Evolutionary conservation across 129 eudicot genomes (phyloP), one percentile per base, ranked within the genome.

Genomic region (Calendula officinalis): DNA sequence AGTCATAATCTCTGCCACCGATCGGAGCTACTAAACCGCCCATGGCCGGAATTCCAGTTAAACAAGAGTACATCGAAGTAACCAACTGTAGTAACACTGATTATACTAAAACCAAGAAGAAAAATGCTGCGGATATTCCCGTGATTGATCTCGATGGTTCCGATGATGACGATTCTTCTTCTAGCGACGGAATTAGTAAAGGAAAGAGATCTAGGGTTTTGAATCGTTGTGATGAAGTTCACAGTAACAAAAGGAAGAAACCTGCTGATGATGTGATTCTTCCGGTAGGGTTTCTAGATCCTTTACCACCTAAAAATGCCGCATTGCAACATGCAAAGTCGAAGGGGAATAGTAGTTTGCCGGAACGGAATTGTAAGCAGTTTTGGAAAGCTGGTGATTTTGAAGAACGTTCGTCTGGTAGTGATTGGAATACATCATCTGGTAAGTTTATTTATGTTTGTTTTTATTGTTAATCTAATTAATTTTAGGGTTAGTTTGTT

Each of bases 351-450:
- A 13, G 0, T 33, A 55, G 8, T 10, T 11, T 5, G 27, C 10
- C 2, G 9, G 57, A 42, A 0, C 46, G 36, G 51, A 61, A 38
- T 13, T 48, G 63, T 66, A 84, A 75, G 75, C 89, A 84, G 86
- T 88, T 88, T 70, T 88, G 96, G 96, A 84, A 88, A 64, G 96
- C 96, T 3, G 96, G 88, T 27, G 91, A 88, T 48, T 88, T 76
- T 43, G 96, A 81, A 4, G 91, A 67, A 1, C 67, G 58, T 22
- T 70, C 76, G 1, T 10, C 33, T 17, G 67, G 71, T 10, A 27
- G 44, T 30, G 66, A 66, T 68, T 77, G 88, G 89, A 75, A 61
- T 12, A 30, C 52, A 0, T 30, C 79, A 4, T 22, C 83, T 68
- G 86, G 95, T 86, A 72, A 38, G 8, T 32, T 6, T 10, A 0